Evolutionary conservation across 345 rosid genomes (phyloP), one percentile per base, ranked within the genome.

Genomic region (Arabidopsis suecica): DNA sequence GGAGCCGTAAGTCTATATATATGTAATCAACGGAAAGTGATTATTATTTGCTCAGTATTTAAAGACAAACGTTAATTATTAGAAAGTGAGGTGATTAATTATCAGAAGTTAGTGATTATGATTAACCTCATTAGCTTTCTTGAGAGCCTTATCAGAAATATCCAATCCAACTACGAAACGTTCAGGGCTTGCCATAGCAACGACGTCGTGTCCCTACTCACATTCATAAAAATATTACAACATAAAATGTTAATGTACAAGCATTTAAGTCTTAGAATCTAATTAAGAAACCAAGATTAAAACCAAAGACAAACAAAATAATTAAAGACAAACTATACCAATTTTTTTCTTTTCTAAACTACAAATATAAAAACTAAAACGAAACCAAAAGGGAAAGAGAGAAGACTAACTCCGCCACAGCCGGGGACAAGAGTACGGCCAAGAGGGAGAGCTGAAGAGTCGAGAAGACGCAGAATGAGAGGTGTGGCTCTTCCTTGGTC

Each of bases 401-500:
- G 66, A 60, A 59, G 57, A 54, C 82, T 68, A 12, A 79, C 82
- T 41, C 79, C 75, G 34, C 82, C 82, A 14, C 82, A 79, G 40
- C 82, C 82, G 40, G 82, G 82, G 55, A 79, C 72, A 30, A 79
- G 72, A 36, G 68, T 75, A 41, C 82, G 74, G 3, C 82, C 82
- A 69, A 36, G 48, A 64, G 82, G 79, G 6, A 79, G 76, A 63
- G 72, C 63, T 6, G 58, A 64, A 63, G 82, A 7, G 4, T 75
- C 58, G 22, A 70, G 37, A 59, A 79, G 82, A 65, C 70, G 76
- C 47, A 75, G 60, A 44, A 79, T 23, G 37, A 79, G 71, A 33
- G 82, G 82, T 56, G 82, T 79, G 32, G 82, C 68, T 69, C 68
- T 68, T 64, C 82, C 82, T 3, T 30, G 78, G 67, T 79, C 82